Evolutionary conservation across 202 grass and related monocot species (phyloP).

Genomic region (Setaria italica): DNA sequence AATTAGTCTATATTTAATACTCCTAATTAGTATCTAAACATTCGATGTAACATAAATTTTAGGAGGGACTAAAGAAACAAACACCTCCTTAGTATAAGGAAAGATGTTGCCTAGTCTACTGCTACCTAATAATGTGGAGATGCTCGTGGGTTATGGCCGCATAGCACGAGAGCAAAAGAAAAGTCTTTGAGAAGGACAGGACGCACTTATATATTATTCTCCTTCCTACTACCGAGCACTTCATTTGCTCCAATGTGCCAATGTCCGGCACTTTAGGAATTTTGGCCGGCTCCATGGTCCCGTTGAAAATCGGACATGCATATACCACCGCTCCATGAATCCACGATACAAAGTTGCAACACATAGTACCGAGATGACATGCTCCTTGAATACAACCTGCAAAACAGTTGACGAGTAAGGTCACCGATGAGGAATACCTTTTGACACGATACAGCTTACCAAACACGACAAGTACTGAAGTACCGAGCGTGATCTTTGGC

Average conservation of each 20-base stretch:
- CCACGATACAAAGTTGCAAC: too few species aligned
- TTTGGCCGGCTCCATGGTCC: background rate
- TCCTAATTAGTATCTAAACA: too few species aligned
- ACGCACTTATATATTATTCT: background rate
- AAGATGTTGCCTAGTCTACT: background rate
- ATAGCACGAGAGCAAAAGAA: background rate
- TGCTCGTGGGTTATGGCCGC: background rate
- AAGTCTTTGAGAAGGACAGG: slow-evolving; percentile 24
- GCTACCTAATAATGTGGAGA: background rate
- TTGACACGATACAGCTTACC: background rate
- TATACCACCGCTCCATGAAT: background rate
- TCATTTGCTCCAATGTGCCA: background rate
- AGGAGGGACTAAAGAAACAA: too few species aligned
- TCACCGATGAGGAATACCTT: background rate
- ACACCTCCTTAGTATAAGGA: background rate
- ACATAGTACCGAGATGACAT: background rate
- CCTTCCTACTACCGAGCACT: slow-evolving; percentile 18
- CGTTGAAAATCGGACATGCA: background rate
- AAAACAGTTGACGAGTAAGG: background rate
- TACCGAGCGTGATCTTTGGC: background rate
- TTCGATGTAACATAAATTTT: too few species aligned
- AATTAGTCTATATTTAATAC: too few species aligned
- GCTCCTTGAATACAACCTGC: background rate
- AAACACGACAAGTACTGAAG: background rate
- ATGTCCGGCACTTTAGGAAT: background rate